Evolutionary conservation across 768 basidiomycete genomes (phyloP), one percentile per base, ranked within the genome.

Genomic region (Hygrophorus pudorinus): DNA sequence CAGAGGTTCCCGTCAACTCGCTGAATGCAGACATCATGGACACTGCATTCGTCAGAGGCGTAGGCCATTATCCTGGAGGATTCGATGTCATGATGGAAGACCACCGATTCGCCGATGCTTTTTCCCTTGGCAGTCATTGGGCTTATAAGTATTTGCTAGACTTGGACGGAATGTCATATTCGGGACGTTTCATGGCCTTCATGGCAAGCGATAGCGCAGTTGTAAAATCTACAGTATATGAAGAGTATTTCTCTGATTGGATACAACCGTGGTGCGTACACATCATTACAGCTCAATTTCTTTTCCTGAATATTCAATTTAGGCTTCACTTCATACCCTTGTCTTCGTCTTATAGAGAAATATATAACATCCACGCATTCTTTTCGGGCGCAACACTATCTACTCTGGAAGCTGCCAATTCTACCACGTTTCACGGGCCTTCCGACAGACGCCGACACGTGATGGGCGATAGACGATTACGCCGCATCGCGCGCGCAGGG

Each of bases 301-400:
- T 31, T 21, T 28, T 30, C 36, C 24, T 24, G 42, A 24, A 30
- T 42, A 14, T 42, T 45, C 14, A 29, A 33, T 41, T 17, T 28
- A 90, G 90, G 93, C 71, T 97, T 18, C 94, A 99, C 64, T 99
- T 78, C 58, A 93, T 99, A 51, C 94, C 94, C 0, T 64, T 99
- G 28, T 91, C 91, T 0, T 71, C 82, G 32, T 72, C 80, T 3
- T 97, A 97, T 62, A 65, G 73, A 36, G 94, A 99, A 63, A 79
- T 99, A 41, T 96, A 98, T 67, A 93, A 97, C 58, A 76, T 97
- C 44, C 78, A 87, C 55, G 76, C 89, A 2, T 99, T 83, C 70
- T 98, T 97, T 68, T 90, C 88, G 0, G 93, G 94, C 0, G 78
- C 87, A 1, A 72, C 87, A 0, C 56, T 68, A 9, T 67, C 80